Base-by-base conservation (phyloP, 1,139 yeast genomes). In the Zygosaccharomyces pseudobailii region DNA sequence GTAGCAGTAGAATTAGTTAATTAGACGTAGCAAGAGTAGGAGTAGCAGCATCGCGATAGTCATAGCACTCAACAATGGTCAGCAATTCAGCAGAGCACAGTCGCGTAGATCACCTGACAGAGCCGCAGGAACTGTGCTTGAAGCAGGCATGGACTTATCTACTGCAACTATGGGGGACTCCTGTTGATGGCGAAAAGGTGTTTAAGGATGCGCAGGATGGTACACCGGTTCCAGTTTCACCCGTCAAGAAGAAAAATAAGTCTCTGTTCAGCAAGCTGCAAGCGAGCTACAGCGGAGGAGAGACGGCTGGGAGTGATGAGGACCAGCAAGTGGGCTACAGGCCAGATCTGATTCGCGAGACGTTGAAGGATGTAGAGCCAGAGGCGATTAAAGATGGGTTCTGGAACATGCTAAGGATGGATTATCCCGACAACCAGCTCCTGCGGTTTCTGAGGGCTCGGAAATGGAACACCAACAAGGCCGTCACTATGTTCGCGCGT, bases 141-240 rank as follows among this genome's bases (percentile, higher is more conserved):
- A 87, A 87, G 67, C 90, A 86, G 61, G 74, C 82, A 43, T 85
- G 94, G 92, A 80, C 85, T 35, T 76, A 80, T 52, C 60, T 84
- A 40, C 68, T 87, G 51, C 77, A 76, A 48, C 78, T 73, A 47
- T 75, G 81, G 71, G 92, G 88, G 3, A 73, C 80, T 46, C 74
- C 76, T 3, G 73, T 82, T 8, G 68, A 67, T 32, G 64, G 77
- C 28, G 65, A 69, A 8, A 39, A 41, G 17, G 62, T 56, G 17
- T 61, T 55, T 42, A 53, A 21, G 42, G 55, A n/a, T 54, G 17
- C 17, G 6, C 34, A 19, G 6, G 25, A 24, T 63, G 13, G 53
- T 51, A 23, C 51, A 45, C 31, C 44, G 55, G 24, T 53, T 40
- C 50, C 56, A 9, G 48, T 54, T 33, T 42, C 63, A 10, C 55